Evolutionary conservation across 768 basidiomycete genomes (phyloP).

Genomic region (Hysterangium stoloniferum): DNA sequence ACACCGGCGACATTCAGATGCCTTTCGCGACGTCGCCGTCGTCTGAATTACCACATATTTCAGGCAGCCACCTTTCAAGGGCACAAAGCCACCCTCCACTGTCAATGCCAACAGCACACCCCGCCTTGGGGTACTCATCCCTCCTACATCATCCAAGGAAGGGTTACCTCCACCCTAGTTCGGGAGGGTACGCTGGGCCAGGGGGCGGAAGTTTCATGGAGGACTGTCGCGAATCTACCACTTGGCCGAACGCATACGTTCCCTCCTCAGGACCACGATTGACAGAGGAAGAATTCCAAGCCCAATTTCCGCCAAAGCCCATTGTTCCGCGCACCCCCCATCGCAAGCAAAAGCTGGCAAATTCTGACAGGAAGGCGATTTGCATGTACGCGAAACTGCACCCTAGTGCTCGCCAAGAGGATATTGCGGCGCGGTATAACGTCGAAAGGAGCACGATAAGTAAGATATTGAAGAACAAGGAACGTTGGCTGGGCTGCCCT

Average conservation of each 20-base stretch:
- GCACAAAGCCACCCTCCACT: conserved; percentile 9
- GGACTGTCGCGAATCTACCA: not conserved
- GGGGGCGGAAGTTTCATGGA: not conserved
- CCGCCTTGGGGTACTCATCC: not conserved
- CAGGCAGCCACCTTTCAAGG: not conserved
- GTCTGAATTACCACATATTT: not conserved
- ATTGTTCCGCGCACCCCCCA: conserved; percentile 3
- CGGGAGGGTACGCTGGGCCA: not conserved
- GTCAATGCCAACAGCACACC: conserved; percentile 5
- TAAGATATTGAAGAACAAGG: conserved; percentile 82
- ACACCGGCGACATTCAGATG: conserved; percentile 6
- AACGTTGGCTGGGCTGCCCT: conserved; percentile 69
- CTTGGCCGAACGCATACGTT: not conserved
- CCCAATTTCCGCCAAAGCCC: conserved; percentile 7
- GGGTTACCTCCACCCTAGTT: not conserved
- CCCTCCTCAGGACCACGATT: not conserved
- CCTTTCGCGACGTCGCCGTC: not conserved
- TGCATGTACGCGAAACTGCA: conserved; percentile 58
- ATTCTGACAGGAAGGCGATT: conserved; percentile 67
- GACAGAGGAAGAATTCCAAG: conserved; percentile 6
- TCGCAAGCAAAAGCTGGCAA: conserved; percentile 62
- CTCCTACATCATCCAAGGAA: conserved; percentile 1
- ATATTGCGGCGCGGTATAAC: conserved; percentile 66
- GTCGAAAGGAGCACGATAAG: conserved; percentile 92
- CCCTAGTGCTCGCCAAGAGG: conserved; percentile 71